These are phyloP conservation scores for Suhomyces kunorum DNA, from an alignment of 1,139 yeast species.

Conservation along the genomic window DNA sequence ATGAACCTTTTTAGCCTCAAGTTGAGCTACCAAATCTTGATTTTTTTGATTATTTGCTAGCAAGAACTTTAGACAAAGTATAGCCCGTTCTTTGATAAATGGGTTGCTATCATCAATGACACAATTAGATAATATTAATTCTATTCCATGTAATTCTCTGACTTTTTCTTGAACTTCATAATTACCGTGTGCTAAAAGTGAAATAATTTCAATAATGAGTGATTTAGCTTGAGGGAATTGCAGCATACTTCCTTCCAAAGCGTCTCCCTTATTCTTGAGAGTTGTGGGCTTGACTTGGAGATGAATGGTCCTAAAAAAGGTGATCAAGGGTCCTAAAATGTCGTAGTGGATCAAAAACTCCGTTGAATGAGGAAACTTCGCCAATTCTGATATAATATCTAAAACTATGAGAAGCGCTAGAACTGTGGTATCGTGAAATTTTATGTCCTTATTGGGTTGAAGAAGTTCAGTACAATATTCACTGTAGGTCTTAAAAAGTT, in stretches of 20 bases:
- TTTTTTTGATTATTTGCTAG: conserved; percentile 64
- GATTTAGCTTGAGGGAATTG: conserved; percentile 56
- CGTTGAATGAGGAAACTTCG: conserved; percentile 53
- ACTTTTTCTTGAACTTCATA: conserved; percentile 64
- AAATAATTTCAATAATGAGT: conserved; percentile 59
- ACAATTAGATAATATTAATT: conserved; percentile 74
- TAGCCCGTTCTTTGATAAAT: conserved; percentile 80
- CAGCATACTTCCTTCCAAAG: not conserved
- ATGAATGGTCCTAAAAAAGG: conserved; percentile 51
- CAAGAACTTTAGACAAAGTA: conserved; percentile 71
- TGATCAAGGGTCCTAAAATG: conserved; percentile 46
- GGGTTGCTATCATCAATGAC: conserved; percentile 88
- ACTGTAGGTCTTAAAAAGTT: conserved; percentile 31
- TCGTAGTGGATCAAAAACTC: conserved; percentile 54
- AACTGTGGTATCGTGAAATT: conserved; percentile 1
- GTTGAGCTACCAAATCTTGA: conserved; percentile 67
- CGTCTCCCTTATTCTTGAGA: conserved; percentile 15
- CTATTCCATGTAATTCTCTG: conserved; percentile 67
- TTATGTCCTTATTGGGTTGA: not conserved
- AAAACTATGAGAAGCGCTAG: conserved; percentile 20
- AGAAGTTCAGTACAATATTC: conserved; percentile 6
- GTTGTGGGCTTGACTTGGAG: conserved; percentile 34
- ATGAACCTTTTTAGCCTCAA: conserved; percentile 40
- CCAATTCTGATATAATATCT: conserved; percentile 55
- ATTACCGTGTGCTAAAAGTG: conserved; percentile 54